Base-by-base conservation (phyloP, 176 grass and related monocot species). In the Aegilops longissima region DNA sequence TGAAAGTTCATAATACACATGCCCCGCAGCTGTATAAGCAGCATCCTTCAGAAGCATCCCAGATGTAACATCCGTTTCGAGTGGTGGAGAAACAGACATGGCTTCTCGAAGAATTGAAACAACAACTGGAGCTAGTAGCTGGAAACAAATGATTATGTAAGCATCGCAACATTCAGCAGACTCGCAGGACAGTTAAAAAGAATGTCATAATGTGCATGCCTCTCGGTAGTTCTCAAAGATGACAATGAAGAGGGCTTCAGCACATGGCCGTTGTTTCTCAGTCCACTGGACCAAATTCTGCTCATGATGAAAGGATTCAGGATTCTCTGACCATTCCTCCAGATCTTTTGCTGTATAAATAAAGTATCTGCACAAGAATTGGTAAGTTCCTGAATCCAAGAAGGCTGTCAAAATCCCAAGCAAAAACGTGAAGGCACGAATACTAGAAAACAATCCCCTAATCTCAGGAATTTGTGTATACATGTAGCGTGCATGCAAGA, bases 41-140 rank as follows among this genome's bases (percentile, higher is more conserved):
- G 97, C 94, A 91, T 99, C 97, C 95, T 99, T 99, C 30, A 99
- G 91, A 83, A 99, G 97, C 97, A 99, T 99, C 86, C 92, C 90
- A 52, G 92, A 21, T 68, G 94, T 96, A 86, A 99, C 66, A 79
- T 94, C 87, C 35, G 85, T 99, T 88, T 99, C 97, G 71, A 94
- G 70, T 82, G 94, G 97, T 73, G 92, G 90, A 59, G 92, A 99
- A 84, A 88, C 71, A 88, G 77, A 87, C 85, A 91, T 99, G 75
- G 96, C 96, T 79, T 98, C 96, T 74, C 71, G 91, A 78, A 98
- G 92, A 76, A 98, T 84, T 44, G 93, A 98, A 84, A 98, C 90
- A 84, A 98, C 90, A 66, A 96, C 85, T 14, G 96, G 97, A 74
- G 90, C 92, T 79, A 99, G 85, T 11, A 94, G 83, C 97, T 99